These are phyloP conservation scores for Cucumis sativus DNA, from an alignment of 306 rosid species.

Conservation along the genomic window Cucumber_9930_V3 NC_026657.2:20633501-20634000, in stretches of 20 bases:
- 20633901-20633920: background rate
- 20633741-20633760: conserved; percentile 26
- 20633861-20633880: background rate
- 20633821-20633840: background rate
- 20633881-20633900: background rate
- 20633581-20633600: conserved; percentile 42
- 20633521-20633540: conserved; percentile 11
- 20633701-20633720: conserved; percentile 40
- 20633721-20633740: conserved; percentile 35
- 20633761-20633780: conserved; percentile 22
- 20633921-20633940: background rate
- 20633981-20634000: background rate
- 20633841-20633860: background rate
- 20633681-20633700: conserved; percentile 48
- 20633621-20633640: conserved; percentile 21
- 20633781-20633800: conserved; percentile 21
- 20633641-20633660: conserved; percentile 21
- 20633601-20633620: conserved; percentile 64
- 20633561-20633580: conserved; percentile 25
- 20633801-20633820: conserved; percentile 16
- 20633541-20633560: conserved; percentile 6
- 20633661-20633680: conserved; percentile 35
- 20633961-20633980: background rate
- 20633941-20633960: background rate
- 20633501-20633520: conserved; percentile 73